Evolutionary conservation across 2,329 filamentous ascomycete species (phyloP).

Genomic region (Pestalotiopsis sp.): DNA sequence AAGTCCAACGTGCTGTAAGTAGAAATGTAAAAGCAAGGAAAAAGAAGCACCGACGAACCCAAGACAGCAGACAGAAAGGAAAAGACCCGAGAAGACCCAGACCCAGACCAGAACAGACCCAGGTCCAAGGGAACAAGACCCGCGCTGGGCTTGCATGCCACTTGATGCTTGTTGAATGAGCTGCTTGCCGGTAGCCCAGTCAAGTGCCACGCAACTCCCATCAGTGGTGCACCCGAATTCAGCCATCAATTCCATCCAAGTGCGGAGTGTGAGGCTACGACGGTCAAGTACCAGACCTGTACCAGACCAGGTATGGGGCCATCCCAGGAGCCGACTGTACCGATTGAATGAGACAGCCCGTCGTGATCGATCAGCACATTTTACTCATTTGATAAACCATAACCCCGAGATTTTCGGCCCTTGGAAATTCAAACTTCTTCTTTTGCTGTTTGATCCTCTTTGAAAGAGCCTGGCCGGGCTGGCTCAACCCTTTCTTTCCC

Average conservation of each 20-base stretch:
- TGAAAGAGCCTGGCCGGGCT: not conserved
- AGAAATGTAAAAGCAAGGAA: not conserved
- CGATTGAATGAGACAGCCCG: not conserved
- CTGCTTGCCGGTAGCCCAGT: no score
- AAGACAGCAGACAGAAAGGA: not conserved
- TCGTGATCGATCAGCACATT: not conserved
- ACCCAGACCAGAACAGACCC: not conserved
- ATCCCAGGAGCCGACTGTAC: constrained; percentile 2
- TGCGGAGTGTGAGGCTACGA: constrained; percentile 6
- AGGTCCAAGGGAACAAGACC: not conserved
- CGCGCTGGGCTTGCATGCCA: not conserved
- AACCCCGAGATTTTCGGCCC: constrained; percentile 6
- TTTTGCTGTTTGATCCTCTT: not conserved
- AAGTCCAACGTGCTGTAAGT: not conserved
- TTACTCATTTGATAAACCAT: constrained; percentile 3
- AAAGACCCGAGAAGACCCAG: not conserved
- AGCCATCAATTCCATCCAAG: not conserved
- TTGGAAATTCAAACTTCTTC: not conserved
- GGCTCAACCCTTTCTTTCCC: not conserved
- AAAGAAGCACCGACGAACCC: not conserved
- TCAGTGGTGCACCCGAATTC: not conserved
- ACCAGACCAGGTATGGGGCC: not conserved
- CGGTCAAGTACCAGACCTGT: no score
- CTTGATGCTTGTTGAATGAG: no score
- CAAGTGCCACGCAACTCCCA: not conserved